Evolutionary conservation across 192 early-diverging fungal genomes (phyloP).

Genomic region (Entomortierella parvispora): DNA sequence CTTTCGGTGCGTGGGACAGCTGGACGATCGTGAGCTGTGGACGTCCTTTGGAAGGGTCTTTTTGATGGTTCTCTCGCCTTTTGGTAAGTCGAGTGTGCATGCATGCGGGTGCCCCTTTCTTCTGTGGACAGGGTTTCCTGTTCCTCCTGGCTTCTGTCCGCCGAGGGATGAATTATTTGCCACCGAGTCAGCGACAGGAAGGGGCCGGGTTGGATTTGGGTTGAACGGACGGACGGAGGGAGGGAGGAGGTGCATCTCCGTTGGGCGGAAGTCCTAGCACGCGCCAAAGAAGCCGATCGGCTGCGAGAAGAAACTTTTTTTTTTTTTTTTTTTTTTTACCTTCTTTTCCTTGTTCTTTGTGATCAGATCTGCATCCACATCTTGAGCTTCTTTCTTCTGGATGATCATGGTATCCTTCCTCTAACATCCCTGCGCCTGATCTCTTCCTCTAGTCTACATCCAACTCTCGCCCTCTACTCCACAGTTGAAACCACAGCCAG

Average conservation of each 20-base stretch:
- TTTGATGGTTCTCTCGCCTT: conserved; percentile 56
- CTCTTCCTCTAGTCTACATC: conserved; percentile 44
- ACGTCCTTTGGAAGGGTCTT: conserved; percentile 56
- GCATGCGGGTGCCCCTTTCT: conserved; percentile 5
- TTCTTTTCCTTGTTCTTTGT: neutral
- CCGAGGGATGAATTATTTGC: conserved; percentile 43
- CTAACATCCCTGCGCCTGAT: conserved; percentile 6
- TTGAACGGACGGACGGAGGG: neutral
- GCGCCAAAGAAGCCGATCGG: no score
- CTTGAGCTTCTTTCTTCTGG: no score
- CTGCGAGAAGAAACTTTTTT: no score
- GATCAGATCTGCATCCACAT: no score
- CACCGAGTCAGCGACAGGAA: no score
- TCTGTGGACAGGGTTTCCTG: neutral
- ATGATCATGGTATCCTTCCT: neutral
- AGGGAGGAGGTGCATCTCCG: neutral
- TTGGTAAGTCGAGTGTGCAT: conserved; percentile 31
- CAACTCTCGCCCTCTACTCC: conserved; percentile 51
- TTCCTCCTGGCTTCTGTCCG: no score
- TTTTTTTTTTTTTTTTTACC: no score
- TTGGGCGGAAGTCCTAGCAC: neutral
- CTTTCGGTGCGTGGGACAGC: conserved; percentile 47
- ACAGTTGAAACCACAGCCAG: conserved; percentile 51
- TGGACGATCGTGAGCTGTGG: conserved; percentile 59
- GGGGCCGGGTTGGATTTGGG: no score